Percentiles rank a stretch among this genome's conserved stretches.
phyloP scores from a whole-genome alignment of 139 green algal species.

The Picochlorum sp. region DNA sequence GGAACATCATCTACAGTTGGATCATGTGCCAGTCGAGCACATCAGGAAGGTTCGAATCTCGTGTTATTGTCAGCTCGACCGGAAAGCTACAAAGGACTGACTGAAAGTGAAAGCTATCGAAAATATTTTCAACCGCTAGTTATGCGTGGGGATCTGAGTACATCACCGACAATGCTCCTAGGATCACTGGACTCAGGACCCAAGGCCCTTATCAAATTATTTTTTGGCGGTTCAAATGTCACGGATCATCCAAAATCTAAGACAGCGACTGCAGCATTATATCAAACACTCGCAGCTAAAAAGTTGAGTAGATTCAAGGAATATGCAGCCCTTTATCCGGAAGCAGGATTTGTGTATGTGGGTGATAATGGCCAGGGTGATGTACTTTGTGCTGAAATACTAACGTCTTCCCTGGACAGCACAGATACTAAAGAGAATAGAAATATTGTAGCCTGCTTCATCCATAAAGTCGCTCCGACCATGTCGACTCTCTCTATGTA shows the following conservation, averaged over 20 bases:
- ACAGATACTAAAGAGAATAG: constrained; percentile 2
- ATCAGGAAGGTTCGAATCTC: constrained; percentile 38
- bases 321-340: constrained; percentile 45
- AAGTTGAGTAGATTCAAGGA: constrained; percentile 39
- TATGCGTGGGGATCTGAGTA: constrained; percentile 23
- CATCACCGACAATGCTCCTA: constrained; percentile 40
- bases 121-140: constrained; percentile 43
- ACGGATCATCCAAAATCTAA: neutral
- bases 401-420: constrained; percentile 14
- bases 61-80: constrained; percentile 47
- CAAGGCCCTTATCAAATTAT: constrained; percentile 11
- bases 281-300: constrained; percentile 28
- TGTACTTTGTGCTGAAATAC: constrained; percentile 36
- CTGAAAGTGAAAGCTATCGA: constrained; percentile 26
- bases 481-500: constrained; percentile 20
- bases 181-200: constrained; percentile 30
- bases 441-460: constrained; percentile 27
- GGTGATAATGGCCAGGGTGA: constrained; percentile 61
- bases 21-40: neutral
- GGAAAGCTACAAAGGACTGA: constrained; percentile 36
- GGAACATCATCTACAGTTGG: neutral
- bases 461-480: constrained; percentile 25
- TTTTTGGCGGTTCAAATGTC: neutral
- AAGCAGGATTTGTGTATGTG: constrained; percentile 44
- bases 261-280: constrained; percentile 10